A percentile compares a stretch with the other conserved stretches of the same genome.
Evolutionary conservation across 2,329 filamentous ascomycete genomes (phyloP).

Genomic region (Nothopassalora personata): DNA sequence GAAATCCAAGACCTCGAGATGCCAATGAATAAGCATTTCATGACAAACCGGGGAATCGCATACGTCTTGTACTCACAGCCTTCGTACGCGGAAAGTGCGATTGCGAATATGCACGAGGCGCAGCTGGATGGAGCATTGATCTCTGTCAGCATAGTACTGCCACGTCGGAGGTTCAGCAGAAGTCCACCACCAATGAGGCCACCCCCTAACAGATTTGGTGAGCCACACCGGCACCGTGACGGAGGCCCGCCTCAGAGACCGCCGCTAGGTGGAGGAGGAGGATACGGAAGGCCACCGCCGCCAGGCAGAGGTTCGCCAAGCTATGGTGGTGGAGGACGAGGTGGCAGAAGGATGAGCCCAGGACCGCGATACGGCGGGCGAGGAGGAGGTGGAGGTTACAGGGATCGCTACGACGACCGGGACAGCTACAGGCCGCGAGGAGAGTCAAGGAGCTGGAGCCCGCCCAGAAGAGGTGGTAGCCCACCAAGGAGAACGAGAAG

Average conservation of each 20-base stretch:
- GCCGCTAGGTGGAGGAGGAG: conserved; percentile 6
- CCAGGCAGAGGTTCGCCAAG: conserved; percentile 22
- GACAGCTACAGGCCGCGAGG: conserved; percentile 25
- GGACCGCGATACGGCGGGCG: conserved; percentile 23
- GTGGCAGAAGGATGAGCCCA: conserved; percentile 26
- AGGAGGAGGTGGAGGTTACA: conserved; percentile 25
- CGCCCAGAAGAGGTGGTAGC: conserved; percentile 17
- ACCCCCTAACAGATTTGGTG: conserved; percentile 47
- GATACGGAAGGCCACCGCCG: conserved; percentile 21
- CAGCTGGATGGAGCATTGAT: conserved; percentile 73
- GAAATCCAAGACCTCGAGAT: conserved; percentile 81
- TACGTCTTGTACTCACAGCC: conserved; percentile 81
- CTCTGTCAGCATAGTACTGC: conserved; percentile 82
- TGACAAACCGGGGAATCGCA: conserved; percentile 85
- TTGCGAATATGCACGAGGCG: conserved; percentile 91
- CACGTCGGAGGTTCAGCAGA: conserved; percentile 73
- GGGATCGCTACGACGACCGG: conserved; percentile 29
- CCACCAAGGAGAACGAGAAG: conserved; percentile 16
- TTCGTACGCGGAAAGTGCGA: conserved; percentile 76
- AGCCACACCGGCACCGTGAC: conserved; percentile 34
- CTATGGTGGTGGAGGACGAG: conserved; percentile 13
- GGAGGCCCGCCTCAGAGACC: conserved; percentile 7
- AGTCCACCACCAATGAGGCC: conserved; percentile 67
- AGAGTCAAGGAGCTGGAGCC: conserved; percentile 30
- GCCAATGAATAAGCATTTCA: conserved; percentile 79